phyloP scores from a whole-genome alignment of 768 basidiomycete genomes.

The Suillus variegatus region DNA sequence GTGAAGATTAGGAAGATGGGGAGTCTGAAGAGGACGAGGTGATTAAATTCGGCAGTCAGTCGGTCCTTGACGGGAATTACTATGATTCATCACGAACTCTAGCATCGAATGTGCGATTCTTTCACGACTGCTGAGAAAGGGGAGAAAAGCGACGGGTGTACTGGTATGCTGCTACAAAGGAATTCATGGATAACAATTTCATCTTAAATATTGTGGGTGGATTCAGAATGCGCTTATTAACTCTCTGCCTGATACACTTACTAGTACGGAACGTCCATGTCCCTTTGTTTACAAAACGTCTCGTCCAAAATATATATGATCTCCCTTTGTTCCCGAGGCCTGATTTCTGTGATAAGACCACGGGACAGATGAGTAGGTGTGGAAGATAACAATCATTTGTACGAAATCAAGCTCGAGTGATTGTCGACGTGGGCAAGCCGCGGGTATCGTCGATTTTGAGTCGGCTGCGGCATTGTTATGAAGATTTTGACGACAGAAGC shows the following conservation, averaged over 20 bases:
- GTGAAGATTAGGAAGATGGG: constrained; percentile 13
- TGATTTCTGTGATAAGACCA: background rate
- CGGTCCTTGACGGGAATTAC: constrained; percentile 9
- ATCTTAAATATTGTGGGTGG: background rate
- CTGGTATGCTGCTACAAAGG: constrained; percentile 31
- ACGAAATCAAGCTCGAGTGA: background rate
- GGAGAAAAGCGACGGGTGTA: constrained; percentile 20
- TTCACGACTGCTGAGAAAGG: constrained; percentile 6
- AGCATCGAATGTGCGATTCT: no score
- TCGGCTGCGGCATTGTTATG: background rate
- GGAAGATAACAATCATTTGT: background rate
- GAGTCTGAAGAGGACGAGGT: constrained; percentile 15
- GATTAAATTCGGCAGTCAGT: constrained; percentile 28
- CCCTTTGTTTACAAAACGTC: background rate
- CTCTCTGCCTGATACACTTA: background rate
- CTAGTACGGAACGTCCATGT: background rate
- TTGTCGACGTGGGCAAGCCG: background rate
- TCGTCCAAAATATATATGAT: background rate
- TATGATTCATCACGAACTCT: constrained; percentile 5
- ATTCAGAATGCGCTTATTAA: background rate
- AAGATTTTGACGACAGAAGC: background rate
- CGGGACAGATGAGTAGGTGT: background rate
- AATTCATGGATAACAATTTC: constrained; percentile 23
- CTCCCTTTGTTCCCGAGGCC: background rate
- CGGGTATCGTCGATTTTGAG: background rate